These are phyloP conservation scores for Passalora sequoiae DNA, from an alignment of 2,329 filamentous ascomycete species.

Conservation along the genomic window DNA sequence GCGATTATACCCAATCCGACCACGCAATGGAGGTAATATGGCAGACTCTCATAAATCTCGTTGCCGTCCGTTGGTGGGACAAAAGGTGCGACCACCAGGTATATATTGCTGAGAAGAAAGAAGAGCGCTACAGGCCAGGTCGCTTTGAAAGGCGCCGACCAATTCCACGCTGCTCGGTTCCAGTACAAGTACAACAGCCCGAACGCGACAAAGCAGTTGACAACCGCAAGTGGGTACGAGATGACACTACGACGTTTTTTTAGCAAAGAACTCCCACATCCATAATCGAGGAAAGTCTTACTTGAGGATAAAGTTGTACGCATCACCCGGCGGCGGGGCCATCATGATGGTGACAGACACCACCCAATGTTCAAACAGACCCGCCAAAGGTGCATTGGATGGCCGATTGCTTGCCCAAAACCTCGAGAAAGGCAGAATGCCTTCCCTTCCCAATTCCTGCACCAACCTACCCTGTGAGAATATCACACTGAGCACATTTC, in stretches of 20 bases:
- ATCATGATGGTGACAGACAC: constrained; percentile 62
- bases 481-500: constrained; percentile 55
- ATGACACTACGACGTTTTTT: constrained; percentile 44
- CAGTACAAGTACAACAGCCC: constrained; percentile 47
- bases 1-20: constrained; percentile 49
- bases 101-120: constrained; percentile 51
- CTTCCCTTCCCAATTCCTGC: constrained; percentile 58
- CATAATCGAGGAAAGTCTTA: constrained; percentile 1
- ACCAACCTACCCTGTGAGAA: constrained; percentile 54
- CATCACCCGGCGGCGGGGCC: constrained; percentile 61
- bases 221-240: constrained; percentile 58
- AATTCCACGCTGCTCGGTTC: constrained; percentile 39
- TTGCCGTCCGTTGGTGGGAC: constrained; percentile 46
- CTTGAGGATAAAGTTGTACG: constrained; percentile 53
- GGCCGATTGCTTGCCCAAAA: constrained; percentile 56
- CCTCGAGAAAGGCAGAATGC: constrained; percentile 48
- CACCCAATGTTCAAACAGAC: constrained; percentile 23
- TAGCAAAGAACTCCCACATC: not conserved
- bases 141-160: constrained; percentile 47
- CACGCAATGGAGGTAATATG: constrained; percentile 52
- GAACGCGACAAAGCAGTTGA: constrained; percentile 49
- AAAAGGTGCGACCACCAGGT: constrained; percentile 50
- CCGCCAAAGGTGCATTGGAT: constrained; percentile 29
- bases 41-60: constrained; percentile 49
- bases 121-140: constrained; percentile 48